Evolutionary conservation across 2,329 filamentous ascomycete species (phyloP).

Genomic region (Xylaria sp.): DNA sequence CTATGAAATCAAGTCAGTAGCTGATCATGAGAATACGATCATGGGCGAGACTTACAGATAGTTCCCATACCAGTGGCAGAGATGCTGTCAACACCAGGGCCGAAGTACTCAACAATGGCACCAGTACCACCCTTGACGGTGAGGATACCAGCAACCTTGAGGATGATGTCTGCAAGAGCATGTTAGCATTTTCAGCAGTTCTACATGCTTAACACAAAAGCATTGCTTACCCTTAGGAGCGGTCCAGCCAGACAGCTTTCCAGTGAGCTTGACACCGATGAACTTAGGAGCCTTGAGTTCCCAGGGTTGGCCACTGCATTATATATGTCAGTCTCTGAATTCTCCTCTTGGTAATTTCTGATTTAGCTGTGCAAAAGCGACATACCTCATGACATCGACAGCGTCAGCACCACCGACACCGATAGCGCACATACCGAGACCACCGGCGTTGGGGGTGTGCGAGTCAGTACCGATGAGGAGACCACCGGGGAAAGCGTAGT

Average conservation of each 20-base stretch:
- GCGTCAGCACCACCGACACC: slow-evolving; percentile 98
- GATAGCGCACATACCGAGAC: slow-evolving; percentile 90
- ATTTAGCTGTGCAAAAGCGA: slow-evolving; percentile 6
- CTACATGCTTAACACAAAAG: neutral
- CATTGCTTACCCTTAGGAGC: slow-evolving; percentile 71
- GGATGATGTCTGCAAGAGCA: slow-evolving; percentile 68
- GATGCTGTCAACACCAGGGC: slow-evolving; percentile 66
- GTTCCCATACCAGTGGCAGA: slow-evolving; percentile 85
- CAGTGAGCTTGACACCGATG: slow-evolving; percentile 93
- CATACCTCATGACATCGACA: slow-evolving; percentile 77
- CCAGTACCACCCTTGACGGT: slow-evolving; percentile 98
- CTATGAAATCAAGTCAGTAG: slow-evolving; percentile 8
- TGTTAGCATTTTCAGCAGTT: slow-evolving; percentile 8
- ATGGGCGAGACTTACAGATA: slow-evolving; percentile 42
- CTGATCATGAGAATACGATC: neutral
- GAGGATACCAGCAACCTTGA: slow-evolving; percentile 93
- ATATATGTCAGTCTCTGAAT: neutral
- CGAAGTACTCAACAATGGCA: slow-evolving; percentile 73
- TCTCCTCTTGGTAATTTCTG: neutral
- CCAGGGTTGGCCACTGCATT: slow-evolving; percentile 57
- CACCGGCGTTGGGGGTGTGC: slow-evolving; percentile 95
- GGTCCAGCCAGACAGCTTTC: slow-evolving; percentile 84
- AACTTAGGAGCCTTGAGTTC: slow-evolving; percentile 97
- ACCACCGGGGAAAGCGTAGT: slow-evolving; percentile 98
- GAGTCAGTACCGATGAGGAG: slow-evolving; percentile 96